Evolutionary conservation across 73 alveolate species (phyloP).

Genomic region (Tetrahymena malaccensis): DNA sequence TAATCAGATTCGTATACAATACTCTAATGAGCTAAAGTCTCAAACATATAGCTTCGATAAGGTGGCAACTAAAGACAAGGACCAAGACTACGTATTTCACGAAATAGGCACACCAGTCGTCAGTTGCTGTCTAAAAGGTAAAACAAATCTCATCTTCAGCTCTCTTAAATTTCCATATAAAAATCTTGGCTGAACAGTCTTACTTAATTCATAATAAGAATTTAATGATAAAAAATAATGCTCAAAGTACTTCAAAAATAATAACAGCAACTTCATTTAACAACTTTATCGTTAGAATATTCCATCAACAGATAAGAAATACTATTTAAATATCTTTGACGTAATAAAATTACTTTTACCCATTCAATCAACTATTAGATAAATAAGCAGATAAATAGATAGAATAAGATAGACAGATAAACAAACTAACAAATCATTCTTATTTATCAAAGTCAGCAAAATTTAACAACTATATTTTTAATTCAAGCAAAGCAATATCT

Average conservation of each 20-base stretch:
- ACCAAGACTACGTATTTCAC: neutral
- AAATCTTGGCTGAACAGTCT: neutral
- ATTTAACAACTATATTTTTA: neutral
- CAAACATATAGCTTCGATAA: neutral
- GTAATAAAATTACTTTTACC: neutral
- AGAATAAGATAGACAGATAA: too few species aligned
- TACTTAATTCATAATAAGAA: neutral
- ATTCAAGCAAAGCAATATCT: neutral
- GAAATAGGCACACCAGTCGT: neutral
- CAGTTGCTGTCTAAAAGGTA: neutral
- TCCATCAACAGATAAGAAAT: neutral
- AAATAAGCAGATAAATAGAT: too few species aligned
- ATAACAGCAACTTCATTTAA: neutral
- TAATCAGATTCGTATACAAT: neutral
- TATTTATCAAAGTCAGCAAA: neutral
- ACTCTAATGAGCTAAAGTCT: neutral
- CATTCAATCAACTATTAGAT: neutral
- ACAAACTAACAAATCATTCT: neutral
- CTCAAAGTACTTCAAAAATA: neutral
- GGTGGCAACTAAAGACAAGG: neutral
- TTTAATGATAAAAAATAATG: neutral
- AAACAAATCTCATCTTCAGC: neutral
- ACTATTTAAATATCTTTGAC: neutral
- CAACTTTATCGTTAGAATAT: neutral
- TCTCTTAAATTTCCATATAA: neutral